Percentiles rank a stretch among this genome's conserved stretches.
Evolutionary conservation across 2,329 filamentous ascomycete genomes (phyloP).

Genomic region (Trichoderma hamatum): DNA sequence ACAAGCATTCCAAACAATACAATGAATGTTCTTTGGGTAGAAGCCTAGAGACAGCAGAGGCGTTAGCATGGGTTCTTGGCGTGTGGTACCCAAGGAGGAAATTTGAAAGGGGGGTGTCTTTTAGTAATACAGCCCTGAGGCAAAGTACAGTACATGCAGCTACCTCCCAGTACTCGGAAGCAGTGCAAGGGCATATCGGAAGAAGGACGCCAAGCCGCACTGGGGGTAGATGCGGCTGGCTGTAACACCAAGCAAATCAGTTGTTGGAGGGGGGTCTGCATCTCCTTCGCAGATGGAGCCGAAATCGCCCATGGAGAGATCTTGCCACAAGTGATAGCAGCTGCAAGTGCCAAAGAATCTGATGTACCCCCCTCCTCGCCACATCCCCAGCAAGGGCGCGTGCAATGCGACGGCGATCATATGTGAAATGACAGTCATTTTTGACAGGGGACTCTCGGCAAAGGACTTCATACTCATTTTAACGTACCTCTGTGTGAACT

Average conservation of each 20-base stretch:
- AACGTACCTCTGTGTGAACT: conserved; percentile 16
- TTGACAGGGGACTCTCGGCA: not conserved
- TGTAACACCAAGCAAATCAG: conserved; percentile 30
- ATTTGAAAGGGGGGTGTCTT: not conserved
- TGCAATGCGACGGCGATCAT: conserved; percentile 1
- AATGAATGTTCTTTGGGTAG: conserved; percentile 1
- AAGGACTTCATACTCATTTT: not conserved
- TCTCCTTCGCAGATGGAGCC: conserved; percentile 25
- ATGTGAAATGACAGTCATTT: not conserved
- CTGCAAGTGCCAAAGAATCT: conserved; percentile 9
- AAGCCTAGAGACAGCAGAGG: not conserved
- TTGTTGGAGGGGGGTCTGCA: conserved; percentile 26
- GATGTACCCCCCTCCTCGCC: not conserved
- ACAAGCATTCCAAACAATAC: not conserved
- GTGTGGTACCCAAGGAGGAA: conserved; percentile 20
- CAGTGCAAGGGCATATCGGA: conserved; percentile 32
- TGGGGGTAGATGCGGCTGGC: conserved; percentile 27
- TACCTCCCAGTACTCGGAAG: conserved; percentile 30
- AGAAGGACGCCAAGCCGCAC: conserved; percentile 34
- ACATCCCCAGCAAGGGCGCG: not conserved
- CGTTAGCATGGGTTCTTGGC: conserved; percentile 7
- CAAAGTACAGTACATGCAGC: conserved; percentile 30
- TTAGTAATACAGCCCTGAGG: not conserved
- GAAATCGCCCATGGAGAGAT: conserved; percentile 15
- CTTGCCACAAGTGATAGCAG: not conserved